A percentile compares a stretch with the other conserved stretches of the same genome.
These are phyloP conservation scores for Comarum palustre DNA, from an alignment of 306 rosid species.

Conservation along the genomic window DNA sequence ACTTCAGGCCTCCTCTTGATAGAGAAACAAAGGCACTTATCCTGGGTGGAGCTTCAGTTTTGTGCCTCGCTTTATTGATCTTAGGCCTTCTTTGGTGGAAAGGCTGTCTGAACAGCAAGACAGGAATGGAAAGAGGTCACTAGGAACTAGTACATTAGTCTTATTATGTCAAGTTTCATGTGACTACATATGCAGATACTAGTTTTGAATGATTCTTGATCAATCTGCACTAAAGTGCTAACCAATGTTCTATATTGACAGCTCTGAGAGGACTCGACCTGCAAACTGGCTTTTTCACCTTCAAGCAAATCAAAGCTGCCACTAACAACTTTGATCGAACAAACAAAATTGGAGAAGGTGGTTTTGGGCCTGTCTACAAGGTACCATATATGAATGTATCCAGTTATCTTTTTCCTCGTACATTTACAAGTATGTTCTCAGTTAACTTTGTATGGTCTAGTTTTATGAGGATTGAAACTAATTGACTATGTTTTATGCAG, in stretches of 20 bases:
- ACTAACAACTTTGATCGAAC: conserved; percentile 46
- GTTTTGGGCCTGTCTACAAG: conserved; percentile 72
- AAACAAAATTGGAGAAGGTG: conserved; percentile 67
- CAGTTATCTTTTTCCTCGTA: not conserved
- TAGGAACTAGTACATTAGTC: not conserved
- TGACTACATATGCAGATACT: not conserved
- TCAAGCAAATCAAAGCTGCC: conserved; percentile 32
- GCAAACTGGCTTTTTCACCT: conserved; percentile 13
- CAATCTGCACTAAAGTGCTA: not conserved
- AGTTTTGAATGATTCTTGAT: not conserved
- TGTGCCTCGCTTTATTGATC: not conserved
- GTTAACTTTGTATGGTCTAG: not conserved
- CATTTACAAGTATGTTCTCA: not conserved
- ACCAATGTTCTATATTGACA: not conserved
- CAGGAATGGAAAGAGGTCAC: conserved; percentile 4
- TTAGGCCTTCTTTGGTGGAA: conserved; percentile 15
- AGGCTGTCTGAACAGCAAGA: not conserved
- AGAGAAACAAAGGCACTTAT: not conserved
- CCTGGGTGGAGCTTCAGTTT: not conserved
- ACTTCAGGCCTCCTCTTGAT: not conserved
- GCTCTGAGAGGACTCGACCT: conserved; percentile 15
- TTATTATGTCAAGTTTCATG: not conserved
- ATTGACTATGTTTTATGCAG: conserved; percentile 17
- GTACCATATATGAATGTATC: conserved; percentile 26
- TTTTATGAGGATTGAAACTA: not conserved